Evolutionary conservation across 1,284 basidiomycete species (phyloP).

Genomic region (Butyriboletus regius): DNA sequence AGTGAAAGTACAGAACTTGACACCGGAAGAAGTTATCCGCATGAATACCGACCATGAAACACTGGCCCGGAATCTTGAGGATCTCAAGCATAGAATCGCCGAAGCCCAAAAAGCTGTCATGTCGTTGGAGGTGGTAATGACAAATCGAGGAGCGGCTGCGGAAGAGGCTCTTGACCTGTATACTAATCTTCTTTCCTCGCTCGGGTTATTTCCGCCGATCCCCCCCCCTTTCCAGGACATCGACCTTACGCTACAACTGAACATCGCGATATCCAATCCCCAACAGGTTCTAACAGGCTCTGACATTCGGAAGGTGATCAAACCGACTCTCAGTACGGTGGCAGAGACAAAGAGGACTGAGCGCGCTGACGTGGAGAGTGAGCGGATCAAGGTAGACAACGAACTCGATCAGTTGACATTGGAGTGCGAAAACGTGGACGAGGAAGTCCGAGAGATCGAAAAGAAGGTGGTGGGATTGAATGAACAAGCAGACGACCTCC

Average conservation of each 20-base stretch:
- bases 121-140: slow-evolving; percentile 70
- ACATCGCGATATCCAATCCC: slow-evolving; percentile 62
- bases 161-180: slow-evolving; percentile 75
- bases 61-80: slow-evolving; percentile 62
- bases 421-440: slow-evolving; percentile 70
- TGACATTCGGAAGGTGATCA: slow-evolving; percentile 61
- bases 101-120: slow-evolving; percentile 65
- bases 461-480: slow-evolving; percentile 60
- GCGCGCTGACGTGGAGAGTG: slow-evolving; percentile 62
- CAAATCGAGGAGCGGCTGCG: slow-evolving; percentile 67
- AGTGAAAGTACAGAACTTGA: slow-evolving; percentile 75
- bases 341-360: slow-evolving; percentile 64
- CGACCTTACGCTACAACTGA: slow-evolving; percentile 68
- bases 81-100: slow-evolving; percentile 64
- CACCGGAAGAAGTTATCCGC: slow-evolving; percentile 73
- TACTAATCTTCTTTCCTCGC: slow-evolving; percentile 59
- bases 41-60: slow-evolving; percentile 82
- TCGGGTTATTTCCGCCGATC: slow-evolving; percentile 66
- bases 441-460: slow-evolving; percentile 62
- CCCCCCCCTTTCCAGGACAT: slow-evolving; percentile 59
- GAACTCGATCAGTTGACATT: slow-evolving; percentile 68
- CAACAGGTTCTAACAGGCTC: slow-evolving; percentile 57
- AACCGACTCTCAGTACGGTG: slow-evolving; percentile 62
- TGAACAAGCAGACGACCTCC: slow-evolving; percentile 70
- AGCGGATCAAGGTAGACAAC: slow-evolving; percentile 69